Base-by-base conservation (phyloP, 2,329 filamentous ascomycete species). In the Penicillium capsulatum region DNA sequence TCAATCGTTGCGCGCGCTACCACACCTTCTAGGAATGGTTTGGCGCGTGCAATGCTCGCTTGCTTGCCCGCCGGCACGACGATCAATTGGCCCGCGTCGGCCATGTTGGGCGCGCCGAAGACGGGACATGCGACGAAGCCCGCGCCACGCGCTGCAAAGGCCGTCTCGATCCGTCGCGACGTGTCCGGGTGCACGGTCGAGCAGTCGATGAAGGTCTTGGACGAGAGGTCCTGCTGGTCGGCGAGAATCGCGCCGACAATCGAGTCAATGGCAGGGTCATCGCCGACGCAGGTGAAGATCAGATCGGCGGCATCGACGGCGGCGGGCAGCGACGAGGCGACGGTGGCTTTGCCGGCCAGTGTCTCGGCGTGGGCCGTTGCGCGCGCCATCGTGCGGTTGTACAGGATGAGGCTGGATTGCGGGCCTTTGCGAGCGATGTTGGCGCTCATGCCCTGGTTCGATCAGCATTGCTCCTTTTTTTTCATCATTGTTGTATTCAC, bases 181-280 rank as follows among this genome's bases (percentile, higher is more conserved):
- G 85, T 88, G 39, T 90, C 83, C 0, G 90, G 89, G 63, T 92
- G 85, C 24, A 95, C 79, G 17, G 89, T 95, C 3, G 86, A 92
- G 73, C 84, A 90, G 59, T 95, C 89, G 20, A 94, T 76, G 51
- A 95, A 82, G 11, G 92, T 70, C 68, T 94, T 95, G 45, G 79
- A 81, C 17, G 72, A 72, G 13, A 86, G 67, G 41, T 79, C 68
- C 13, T 67, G 58, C 33, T 75, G 10, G 15, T 55, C 47, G 3
- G 50, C 30, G 3, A 87, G 67, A 19, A 83, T 76, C 3, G 72
- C 60, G 29, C 73, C 64, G 44, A 87, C 74, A 14, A 80, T 78
- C 3, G 75, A 68, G 41, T 79, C 75, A 30, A 94, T 79, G 4
- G 85, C 84, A 2, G 76, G 70, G 60, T 95, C 89, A 58, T 92